Evolutionary conservation across 148 eudicot genomes (phyloP), one percentile per base, ranked within the genome.

Genomic region (Agrostemma githago): DNA sequence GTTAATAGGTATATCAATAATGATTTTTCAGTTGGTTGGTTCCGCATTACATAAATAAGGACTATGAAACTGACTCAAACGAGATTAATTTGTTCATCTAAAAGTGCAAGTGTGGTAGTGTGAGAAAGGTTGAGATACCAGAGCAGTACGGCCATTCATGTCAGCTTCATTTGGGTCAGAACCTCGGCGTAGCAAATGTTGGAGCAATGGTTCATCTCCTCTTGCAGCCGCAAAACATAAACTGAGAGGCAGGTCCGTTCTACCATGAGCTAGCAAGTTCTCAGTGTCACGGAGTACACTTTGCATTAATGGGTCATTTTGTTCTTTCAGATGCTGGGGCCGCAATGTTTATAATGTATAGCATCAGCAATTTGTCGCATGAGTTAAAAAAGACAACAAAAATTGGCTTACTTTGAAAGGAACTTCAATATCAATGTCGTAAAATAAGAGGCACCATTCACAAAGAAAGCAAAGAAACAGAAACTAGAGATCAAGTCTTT

Each of bases 161-260:
- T 89, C 91, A 19, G 78, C 21, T 72, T 91, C 93, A 62, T 91
- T 83, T 66, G 93, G 86, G 62, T 89, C 85, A 73, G 78, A 51
- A 8, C 93, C 93, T 61, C 80, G 85, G 66, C 66, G 87, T 6
- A 90, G 84, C 84, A 90, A 76, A 67, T 84, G 84, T 62, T 82
- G 84, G 76, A 90, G 73, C 83, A 90, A 63, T 3, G 85, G 76
- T 66, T 85, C 91, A 63, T 90, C 89, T 53, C 86, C 89, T 79
- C 89, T 84, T 62, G 66, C 57, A 8, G 89, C 90, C 21, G 96
- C 90, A 83, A 90, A 89, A 46, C 87, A 82, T 80, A 88, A 74
- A 70, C 85, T 90, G 53, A 90, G 88, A 66, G 96, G 96, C 85
- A 90, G 59, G 71, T 88, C 96, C 84, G 83, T 73, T 77, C 79